Conservation (phyloP, 441 rosid genomes). For the Cnidoscolus chayamansa region DNA sequence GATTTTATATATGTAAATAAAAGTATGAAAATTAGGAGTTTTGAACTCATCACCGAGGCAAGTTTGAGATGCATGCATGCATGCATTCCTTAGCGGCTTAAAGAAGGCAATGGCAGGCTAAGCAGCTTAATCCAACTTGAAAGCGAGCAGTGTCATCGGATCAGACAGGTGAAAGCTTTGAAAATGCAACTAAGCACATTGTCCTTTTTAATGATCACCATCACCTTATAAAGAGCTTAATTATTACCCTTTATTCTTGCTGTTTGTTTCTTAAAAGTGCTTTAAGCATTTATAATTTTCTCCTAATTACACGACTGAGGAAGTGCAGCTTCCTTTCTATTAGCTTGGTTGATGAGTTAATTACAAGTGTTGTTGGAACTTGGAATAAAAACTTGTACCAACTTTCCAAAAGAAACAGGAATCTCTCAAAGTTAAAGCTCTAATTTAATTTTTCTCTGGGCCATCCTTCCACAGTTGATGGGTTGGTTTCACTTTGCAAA, state of each 20-base stretch:
- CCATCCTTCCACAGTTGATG: no score
- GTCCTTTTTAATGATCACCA: neutral
- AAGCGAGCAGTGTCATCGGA: no score
- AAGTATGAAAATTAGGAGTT: no score
- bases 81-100: no score
- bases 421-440: constrained; percentile 26
- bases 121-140: no score
- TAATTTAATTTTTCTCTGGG: neutral
- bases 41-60: no score
- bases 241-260: constrained; percentile 13
- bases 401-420: constrained; percentile 27
- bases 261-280: constrained; percentile 10
- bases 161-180: no score
- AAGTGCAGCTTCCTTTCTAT: neutral
- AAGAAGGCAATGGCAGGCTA: no score
- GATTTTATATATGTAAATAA: no score
- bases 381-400: constrained; percentile 21
- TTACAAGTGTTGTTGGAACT: constrained; percentile 14
- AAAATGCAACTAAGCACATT: neutral
- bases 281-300: constrained; percentile 4
- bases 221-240: neutral
- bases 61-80: no score
- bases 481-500: no score
- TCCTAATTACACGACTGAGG: neutral
- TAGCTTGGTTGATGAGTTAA: neutral